These are phyloP conservation scores for Aspergillus fijiensis DNA, from an alignment of 2,329 filamentous ascomycete species.

Conservation along the genomic window DNA sequence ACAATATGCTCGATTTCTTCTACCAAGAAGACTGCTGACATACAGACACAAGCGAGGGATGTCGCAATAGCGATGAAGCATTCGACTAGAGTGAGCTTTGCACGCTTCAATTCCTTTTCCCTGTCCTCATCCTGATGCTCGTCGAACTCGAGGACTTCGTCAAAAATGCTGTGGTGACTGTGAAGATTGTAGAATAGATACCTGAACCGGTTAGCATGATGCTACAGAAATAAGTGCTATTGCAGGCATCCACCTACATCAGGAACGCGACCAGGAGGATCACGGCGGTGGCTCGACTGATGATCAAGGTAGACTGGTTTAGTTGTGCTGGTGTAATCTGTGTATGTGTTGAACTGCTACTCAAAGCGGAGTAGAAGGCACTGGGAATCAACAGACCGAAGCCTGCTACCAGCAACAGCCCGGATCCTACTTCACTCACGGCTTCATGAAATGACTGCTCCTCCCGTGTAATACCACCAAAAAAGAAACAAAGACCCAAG, in stretches of 20 bases:
- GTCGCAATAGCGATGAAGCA: conserved; percentile 64
- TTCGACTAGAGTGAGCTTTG: conserved; percentile 74
- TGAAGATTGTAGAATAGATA: conserved; percentile 71
- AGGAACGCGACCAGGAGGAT: conserved; percentile 69
- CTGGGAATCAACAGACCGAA: conserved; percentile 50
- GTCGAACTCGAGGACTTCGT: conserved; percentile 69
- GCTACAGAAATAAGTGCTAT: not conserved
- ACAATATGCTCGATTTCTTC: conserved; percentile 67
- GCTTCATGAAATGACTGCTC: conserved; percentile 71
- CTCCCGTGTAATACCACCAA: conserved; percentile 67
- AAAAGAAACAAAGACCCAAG: conserved; percentile 75
- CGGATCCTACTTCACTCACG: conserved; percentile 76
- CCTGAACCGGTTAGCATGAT: conserved; percentile 24
- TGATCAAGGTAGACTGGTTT: conserved; percentile 55
- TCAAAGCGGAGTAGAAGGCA: conserved; percentile 48
- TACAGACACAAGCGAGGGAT: conserved; percentile 66
- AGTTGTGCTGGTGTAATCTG: conserved; percentile 45
- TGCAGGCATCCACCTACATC: conserved; percentile 47
- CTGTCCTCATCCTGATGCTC: conserved; percentile 66
- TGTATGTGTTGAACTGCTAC: conserved; percentile 44
- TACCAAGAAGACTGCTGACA: conserved; percentile 73
- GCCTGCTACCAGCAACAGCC: conserved; percentile 73
- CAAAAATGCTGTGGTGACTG: conserved; percentile 74
- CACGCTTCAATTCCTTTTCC: conserved; percentile 59
- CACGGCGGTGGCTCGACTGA: conserved; percentile 70